Evolutionary conservation across 1,284 basidiomycete species (phyloP), one percentile per base, ranked within the genome.

Genomic region (Pascua sp.): DNA sequence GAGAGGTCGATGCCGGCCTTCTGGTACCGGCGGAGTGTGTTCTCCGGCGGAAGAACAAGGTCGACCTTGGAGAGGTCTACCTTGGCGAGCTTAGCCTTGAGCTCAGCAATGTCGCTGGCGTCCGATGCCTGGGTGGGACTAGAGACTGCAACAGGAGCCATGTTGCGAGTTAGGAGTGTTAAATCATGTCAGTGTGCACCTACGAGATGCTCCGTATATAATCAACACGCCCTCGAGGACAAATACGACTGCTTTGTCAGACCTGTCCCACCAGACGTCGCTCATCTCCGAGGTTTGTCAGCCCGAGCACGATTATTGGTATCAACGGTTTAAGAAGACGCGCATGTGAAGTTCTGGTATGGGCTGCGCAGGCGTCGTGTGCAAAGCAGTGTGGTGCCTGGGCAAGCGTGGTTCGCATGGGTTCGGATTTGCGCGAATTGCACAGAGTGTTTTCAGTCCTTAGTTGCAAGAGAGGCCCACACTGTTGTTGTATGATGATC

Each of bases 1-100:
- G 63, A 61, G 15, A 71, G 57, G 55, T 73, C 69, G 51, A 73
- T 71, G 12, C 70, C 71, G 4, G 71, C 71, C 53, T 71, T 71
- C 41, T 59, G 60, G 56, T 70, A 69, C 48, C 69, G 68, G 13
- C 56, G 45, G 1, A 68, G 62, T 7, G 71, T 65, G 56, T 66
- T 67, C 47, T 67, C 68, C 10, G 71, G 71, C 8, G 71, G 71
- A 12, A 70, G 57, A 7, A 46, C 46, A 11, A 67, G 44, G 11
- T 60, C 56, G 18, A 53, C 59, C 39, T 66, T 59, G 47, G 49
- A 41, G 11, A 56, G 39, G 51, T 41, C 16, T 39, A 47, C 46
- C 5, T 16, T 10, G 11, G 41, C 16, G 10, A 64, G 59, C 43
- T 59, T 46, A 3, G 53, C 57, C 53, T 68, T 68, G 42, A 69